These are phyloP conservation scores for Neurospora tetraspora DNA, from an alignment of 495 filamentous ascomycete species.

Conservation along the genomic window DNA sequence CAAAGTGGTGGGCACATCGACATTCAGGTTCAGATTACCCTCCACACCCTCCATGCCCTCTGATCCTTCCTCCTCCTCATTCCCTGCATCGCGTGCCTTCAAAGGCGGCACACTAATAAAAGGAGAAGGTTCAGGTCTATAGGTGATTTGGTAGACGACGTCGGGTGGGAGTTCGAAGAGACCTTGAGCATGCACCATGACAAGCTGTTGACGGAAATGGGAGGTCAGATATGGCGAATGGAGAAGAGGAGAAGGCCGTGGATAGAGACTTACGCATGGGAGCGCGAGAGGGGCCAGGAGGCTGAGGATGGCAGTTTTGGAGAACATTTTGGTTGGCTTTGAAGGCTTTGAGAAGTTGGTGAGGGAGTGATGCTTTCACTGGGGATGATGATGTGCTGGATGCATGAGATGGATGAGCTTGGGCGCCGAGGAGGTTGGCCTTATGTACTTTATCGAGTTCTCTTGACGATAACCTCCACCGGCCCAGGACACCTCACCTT, in stretches of 20 bases:
- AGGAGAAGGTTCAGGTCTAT: neutral
- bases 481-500: too few species aligned
- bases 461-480: too few species aligned
- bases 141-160: neutral
- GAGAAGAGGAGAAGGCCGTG: too few species aligned
- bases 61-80: accelerated
- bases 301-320: neutral
- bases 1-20: neutral
- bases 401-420: neutral
- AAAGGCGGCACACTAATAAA: neutral
- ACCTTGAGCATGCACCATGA: neutral
- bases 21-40: too few species aligned
- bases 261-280: neutral
- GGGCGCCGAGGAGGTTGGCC: too few species aligned
- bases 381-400: neutral
- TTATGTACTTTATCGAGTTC: too few species aligned
- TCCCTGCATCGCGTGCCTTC: neutral
- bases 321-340: neutral
- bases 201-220: too few species aligned
- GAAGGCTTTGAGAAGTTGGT: too few species aligned
- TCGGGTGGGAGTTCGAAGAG: neutral
- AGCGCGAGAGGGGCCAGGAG: neutral
- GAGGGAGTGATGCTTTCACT: too few species aligned
- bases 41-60: too few species aligned
- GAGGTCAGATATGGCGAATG: too few species aligned